phyloP scores from a whole-genome alignment of 257 asterid genomes.

The Vinca minor region DNA sequence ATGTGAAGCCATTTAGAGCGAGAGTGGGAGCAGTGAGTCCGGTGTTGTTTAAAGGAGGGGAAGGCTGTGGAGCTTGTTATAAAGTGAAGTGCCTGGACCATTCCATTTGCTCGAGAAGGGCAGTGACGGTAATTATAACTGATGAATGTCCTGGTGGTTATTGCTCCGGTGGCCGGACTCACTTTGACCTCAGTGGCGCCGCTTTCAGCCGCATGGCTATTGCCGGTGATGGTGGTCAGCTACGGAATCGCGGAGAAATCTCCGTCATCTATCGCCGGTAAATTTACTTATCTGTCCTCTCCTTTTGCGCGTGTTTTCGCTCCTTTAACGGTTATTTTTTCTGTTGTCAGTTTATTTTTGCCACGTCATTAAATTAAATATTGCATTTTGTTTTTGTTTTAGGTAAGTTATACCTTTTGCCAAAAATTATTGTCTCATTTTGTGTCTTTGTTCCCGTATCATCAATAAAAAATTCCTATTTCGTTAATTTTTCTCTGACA shows the following conservation, averaged over 20 bases:
- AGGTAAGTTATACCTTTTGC: too few species aligned
- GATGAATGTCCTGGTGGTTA: slow-evolving; percentile 94
- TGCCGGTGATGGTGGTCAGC: slow-evolving; percentile 54
- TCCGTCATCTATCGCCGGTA: slow-evolving; percentile 77
- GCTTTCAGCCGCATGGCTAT: slow-evolving; percentile 90
- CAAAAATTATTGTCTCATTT: too few species aligned
- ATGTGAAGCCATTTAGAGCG: slow-evolving; percentile 84
- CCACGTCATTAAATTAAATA: too few species aligned
- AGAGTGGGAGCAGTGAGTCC: slow-evolving; percentile 98
- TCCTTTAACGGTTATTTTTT: slow-evolving; percentile 21
- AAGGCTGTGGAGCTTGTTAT: slow-evolving; percentile 96
- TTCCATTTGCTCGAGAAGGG: slow-evolving; percentile 80
- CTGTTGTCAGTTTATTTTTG: slow-evolving; percentile 38
- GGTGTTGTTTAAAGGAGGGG: slow-evolving; percentile 74
- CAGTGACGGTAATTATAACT: slow-evolving; percentile 82
- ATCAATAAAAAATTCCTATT: too few species aligned
- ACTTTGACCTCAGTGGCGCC: slow-evolving; percentile 94
- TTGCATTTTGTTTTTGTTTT: too few species aligned
- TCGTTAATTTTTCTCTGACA: too few species aligned
- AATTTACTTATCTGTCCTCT: too few species aligned
- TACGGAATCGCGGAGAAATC: slow-evolving; percentile 81
- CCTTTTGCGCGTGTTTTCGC: too few species aligned
- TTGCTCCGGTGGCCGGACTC: slow-evolving; percentile 53
- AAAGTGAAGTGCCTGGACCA: slow-evolving; percentile 76
- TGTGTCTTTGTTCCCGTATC: too few species aligned